Evolutionary conservation across 176 grass and related monocot genomes (phyloP).

Genomic region (Rhynchospora tenuis): DNA sequence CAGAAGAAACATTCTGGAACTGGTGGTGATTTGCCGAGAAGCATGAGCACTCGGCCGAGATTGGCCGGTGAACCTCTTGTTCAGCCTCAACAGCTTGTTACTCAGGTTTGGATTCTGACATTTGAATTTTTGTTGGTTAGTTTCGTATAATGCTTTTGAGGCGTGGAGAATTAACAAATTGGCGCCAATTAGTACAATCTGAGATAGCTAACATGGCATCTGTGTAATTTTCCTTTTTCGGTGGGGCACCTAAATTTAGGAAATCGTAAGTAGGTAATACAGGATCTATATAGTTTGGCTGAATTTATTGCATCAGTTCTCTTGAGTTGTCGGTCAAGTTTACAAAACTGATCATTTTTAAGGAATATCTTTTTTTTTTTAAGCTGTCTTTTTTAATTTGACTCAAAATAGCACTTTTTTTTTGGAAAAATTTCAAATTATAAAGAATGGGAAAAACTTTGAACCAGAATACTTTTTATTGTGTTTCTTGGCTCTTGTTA

Average conservation of each 20-base stretch:
- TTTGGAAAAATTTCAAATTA: neutral
- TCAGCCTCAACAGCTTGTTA: conserved; percentile 68
- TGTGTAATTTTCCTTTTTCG: neutral
- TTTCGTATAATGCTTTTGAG: neutral
- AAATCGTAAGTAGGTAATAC: neutral
- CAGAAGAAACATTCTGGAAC: conserved; percentile 42
- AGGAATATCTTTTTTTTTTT: neutral
- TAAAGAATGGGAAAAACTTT: neutral
- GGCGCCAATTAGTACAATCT: neutral
- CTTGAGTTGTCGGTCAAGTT: neutral
- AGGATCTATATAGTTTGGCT: neutral
- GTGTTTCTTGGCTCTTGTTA: neutral
- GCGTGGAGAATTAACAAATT: neutral
- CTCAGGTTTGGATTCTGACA: conserved; percentile 40
- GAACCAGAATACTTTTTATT: neutral
- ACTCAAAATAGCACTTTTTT: neutral
- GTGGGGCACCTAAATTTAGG: neutral
- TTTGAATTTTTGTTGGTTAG: neutral
- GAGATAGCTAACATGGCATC: neutral
- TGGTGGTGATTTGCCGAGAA: conserved; percentile 50
- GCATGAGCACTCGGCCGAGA: conserved; percentile 78
- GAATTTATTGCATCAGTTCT: neutral
- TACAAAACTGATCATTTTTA: neutral
- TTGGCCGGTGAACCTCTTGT: conserved; percentile 68
- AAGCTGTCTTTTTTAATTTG: neutral